Base-by-base conservation (phyloP, 2,329 filamentous ascomycete species). In the Fusarium sp. region DNA sequence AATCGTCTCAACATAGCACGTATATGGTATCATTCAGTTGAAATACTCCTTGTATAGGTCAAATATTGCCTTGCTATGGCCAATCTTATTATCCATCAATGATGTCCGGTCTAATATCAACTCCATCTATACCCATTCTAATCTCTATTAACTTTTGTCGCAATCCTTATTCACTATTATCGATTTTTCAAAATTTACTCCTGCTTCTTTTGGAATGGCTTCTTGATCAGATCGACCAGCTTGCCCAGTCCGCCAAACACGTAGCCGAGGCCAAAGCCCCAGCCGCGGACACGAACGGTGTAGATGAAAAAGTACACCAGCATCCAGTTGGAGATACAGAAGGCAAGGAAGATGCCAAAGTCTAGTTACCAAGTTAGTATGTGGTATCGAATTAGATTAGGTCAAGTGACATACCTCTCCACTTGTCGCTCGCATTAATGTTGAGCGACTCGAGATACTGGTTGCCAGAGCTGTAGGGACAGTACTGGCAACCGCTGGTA, bases 271-370 rank as follows among this genome's bases (percentile, higher is more conserved):
- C 92, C 93, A 81, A 95, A 95, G 25, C 83, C 89, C 92, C 92
- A 95, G 9, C 91, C 89, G 73, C 87, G 88, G 64, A 95, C 89
- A 20, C 93, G 87, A 8, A 94, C 91, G 4, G 90, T 92, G 82
- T 92, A 95, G 66, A 95, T 91, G 79, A 95, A 94, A 83, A 94
- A 94, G 80, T 93, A 94, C 1, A 94, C 92, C 64, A 95, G 73
- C 45, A 87, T 83, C 91, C 91, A 94, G 78, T 94, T 95, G 60
- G 89, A 91, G 16, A 93, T 83, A 62, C 89, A 90, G 80, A 94
- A 95, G 2, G 89, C 90, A 10, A 94, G 76, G 84, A 95, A 94
- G 70, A 95, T 91, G 9, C 92, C 93, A 76, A 94, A 93, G 59
- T 85, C 83, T 83, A 3, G n/a, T 5, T 4, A 11, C 4, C 4